A percentile compares a stretch with the other conserved stretches of the same genome.
phyloP scores from a whole-genome alignment of 2,329 filamentous ascomycete genomes.

The Myriosclerotinia scirpicola region DNA sequence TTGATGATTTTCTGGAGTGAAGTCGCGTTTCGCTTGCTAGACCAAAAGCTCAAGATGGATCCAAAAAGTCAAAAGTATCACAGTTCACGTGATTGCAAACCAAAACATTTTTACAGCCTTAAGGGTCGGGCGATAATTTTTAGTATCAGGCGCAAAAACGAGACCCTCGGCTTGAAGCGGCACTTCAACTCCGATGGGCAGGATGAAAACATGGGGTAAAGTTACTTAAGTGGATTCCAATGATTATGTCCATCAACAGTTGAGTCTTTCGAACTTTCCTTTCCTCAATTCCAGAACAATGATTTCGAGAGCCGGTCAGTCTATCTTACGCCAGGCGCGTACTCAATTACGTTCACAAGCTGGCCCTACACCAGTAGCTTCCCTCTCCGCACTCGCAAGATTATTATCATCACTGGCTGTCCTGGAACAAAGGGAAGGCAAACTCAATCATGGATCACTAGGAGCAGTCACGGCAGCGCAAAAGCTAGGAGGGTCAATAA shows the following conservation, averaged over 20 bases:
- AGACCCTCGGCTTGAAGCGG: constrained; percentile 23
- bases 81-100: constrained; percentile 4
- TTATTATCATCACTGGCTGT: constrained; percentile 86
- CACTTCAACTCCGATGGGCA: constrained; percentile 8
- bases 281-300: constrained; percentile 32
- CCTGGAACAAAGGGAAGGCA: constrained; percentile 88
- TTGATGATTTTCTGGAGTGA: constrained; percentile 23
- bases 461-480: constrained; percentile 83
- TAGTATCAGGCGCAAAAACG: neutral
- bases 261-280: constrained; percentile 20
- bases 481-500: constrained; percentile 81
- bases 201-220: constrained; percentile 20
- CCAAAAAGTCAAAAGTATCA: constrained; percentile 20
- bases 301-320: constrained; percentile 38
- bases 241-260: constrained; percentile 19
- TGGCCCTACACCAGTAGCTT: constrained; percentile 43
- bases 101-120: neutral
- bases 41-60: constrained; percentile 21
- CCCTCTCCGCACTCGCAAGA: constrained; percentile 58
- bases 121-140: neutral
- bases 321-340: constrained; percentile 38
- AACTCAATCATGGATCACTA: constrained; percentile 78
- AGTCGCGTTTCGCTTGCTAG: constrained; percentile 22
- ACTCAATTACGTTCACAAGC: constrained; percentile 46
- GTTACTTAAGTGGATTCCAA: constrained; percentile 8